A percentile compares a stretch with the other conserved stretches of the same genome.
Evolutionary conservation across 1,284 basidiomycete genomes (phyloP).

Genomic region (Trametes pubescens): DNA sequence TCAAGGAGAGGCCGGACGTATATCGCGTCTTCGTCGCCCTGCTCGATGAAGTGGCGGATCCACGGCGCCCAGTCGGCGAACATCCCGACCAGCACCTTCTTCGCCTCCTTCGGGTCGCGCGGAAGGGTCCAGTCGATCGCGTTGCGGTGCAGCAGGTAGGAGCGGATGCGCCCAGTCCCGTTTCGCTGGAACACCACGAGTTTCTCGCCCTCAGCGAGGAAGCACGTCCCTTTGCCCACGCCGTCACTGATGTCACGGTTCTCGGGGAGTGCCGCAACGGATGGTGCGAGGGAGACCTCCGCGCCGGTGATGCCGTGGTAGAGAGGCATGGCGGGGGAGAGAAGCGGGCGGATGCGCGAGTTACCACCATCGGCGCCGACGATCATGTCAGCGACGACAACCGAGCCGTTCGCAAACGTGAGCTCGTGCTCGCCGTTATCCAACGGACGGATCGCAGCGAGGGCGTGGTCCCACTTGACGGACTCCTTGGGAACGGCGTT

Average conservation of each 20-base stretch:
- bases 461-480: constrained; percentile 23
- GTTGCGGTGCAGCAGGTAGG: constrained; percentile 14
- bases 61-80: constrained; percentile 23
- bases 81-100: constrained; percentile 15
- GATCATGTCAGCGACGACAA: constrained; percentile 36
- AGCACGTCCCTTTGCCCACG: constrained; percentile 16
- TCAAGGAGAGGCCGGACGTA: constrained; percentile 22
- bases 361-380: constrained; percentile 58
- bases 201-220: neutral
- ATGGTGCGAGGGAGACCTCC: constrained; percentile 15
- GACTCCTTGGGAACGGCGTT: constrained; percentile 18
- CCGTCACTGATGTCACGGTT: constrained; percentile 12
- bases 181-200: constrained; percentile 17
- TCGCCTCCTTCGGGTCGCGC: constrained; percentile 13
- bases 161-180: constrained; percentile 23
- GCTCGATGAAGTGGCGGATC: constrained; percentile 20
- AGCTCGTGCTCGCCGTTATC: constrained; percentile 24
- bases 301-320: constrained; percentile 19
- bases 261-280: constrained; percentile 10
- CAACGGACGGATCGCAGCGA: constrained; percentile 10
- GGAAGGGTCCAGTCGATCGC: constrained; percentile 10
- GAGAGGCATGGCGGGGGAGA: constrained; percentile 11
- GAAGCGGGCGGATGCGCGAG: constrained; percentile 49
- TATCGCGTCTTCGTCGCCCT: constrained; percentile 19
- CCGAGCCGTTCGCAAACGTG: constrained; percentile 19